Base-by-base conservation (phyloP, 2,329 filamentous ascomycete genomes). In the Tolypocladium sp. region DNA sequence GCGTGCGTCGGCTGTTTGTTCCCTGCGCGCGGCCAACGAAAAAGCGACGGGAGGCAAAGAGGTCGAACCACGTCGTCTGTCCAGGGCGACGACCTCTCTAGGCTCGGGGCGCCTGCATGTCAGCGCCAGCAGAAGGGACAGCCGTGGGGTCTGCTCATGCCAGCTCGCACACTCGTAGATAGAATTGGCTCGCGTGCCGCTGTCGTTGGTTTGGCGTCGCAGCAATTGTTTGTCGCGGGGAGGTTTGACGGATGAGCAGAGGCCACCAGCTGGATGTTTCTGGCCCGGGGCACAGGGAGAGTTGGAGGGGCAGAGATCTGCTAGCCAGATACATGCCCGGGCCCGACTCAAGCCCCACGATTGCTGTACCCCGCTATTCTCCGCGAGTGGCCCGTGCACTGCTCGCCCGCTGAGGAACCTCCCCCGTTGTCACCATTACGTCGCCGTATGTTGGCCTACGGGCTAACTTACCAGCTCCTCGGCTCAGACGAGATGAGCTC, bases 321-420 rank as follows among this genome's bases (percentile, higher is more conserved):
- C 57, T 58, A 58, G 52, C 41, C 57, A 27, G 41, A 33, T 58
- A 58, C 57, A 13, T 55, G 27, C 41, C 10, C 22, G 17, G 4
- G 35, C 30, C 37, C 12, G 25, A 5, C 15, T 5, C 0, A 3
- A 20, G 35, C 56, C 41, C 56, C 56, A 12, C 37, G 40, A 15
- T 22, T 10, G 22, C 56, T 51, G 56, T 57, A 57, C 56, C 56
- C 56, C 56, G 46, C 37, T 57, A 57, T 53, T 49, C 30, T 22
- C 30, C 30, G 12, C 17, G 4, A 6, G 17, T 12, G 30, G 49
- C 49, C 49, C 49, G 30, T 52, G 49, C 49, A 7, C 44, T 3
- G 12, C 25, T 27, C 25, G 6, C 1, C 1, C 1, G 35, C 27
- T 27, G 37, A 25, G 35, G 13, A 17, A 17, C 33, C 10, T 17